Conservation (phyloP, 768 basidiomycete genomes). For the Phanerochaete sordida region DNA sequence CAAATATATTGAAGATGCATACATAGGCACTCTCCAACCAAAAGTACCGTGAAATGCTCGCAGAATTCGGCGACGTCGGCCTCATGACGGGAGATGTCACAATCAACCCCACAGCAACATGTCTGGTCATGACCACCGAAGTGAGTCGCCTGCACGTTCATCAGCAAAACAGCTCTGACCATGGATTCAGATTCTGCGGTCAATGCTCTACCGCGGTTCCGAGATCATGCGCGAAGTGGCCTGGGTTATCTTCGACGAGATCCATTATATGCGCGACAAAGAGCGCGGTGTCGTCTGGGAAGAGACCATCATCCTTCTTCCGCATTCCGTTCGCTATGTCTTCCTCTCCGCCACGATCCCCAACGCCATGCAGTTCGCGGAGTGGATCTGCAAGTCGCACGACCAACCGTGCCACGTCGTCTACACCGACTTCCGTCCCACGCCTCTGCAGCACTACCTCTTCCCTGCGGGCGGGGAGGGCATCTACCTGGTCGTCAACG, state of each 20-base stretch:
- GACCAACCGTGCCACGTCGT: slow-evolving; percentile 99
- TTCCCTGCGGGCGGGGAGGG: slow-evolving; percentile 97
- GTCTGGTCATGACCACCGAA: slow-evolving; percentile 99
- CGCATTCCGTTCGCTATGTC: slow-evolving; percentile 94
- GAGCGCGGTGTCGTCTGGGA: slow-evolving; percentile 99
- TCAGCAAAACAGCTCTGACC: background rate
- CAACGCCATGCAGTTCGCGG: slow-evolving; percentile 98
- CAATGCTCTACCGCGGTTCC: slow-evolving; percentile 97
- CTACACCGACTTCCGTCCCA: slow-evolving; percentile 98
- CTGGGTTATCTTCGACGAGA: slow-evolving; percentile 99
- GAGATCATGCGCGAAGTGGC: slow-evolving; percentile 99
- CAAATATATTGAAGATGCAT: slow-evolving; percentile 15
- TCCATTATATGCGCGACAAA: slow-evolving; percentile 99
- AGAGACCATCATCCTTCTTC: slow-evolving; percentile 95
- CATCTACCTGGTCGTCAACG: slow-evolving; percentile 97
- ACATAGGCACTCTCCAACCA: slow-evolving; percentile 94
- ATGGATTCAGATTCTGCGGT: slow-evolving; percentile 79
- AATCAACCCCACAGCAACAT: slow-evolving; percentile 95
- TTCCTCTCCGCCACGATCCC: slow-evolving; percentile 99
- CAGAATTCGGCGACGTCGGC: slow-evolving; percentile 96
- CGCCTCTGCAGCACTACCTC: slow-evolving; percentile 95
- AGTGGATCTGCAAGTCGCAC: slow-evolving; percentile 98
- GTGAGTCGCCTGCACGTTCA: slow-evolving; percentile 38
- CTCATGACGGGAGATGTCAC: slow-evolving; percentile 99
- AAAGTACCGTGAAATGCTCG: slow-evolving; percentile 97